These are phyloP conservation scores for Thelonectria olida DNA, from an alignment of 2,329 filamentous ascomycete species.

Conservation along the genomic window DNA sequence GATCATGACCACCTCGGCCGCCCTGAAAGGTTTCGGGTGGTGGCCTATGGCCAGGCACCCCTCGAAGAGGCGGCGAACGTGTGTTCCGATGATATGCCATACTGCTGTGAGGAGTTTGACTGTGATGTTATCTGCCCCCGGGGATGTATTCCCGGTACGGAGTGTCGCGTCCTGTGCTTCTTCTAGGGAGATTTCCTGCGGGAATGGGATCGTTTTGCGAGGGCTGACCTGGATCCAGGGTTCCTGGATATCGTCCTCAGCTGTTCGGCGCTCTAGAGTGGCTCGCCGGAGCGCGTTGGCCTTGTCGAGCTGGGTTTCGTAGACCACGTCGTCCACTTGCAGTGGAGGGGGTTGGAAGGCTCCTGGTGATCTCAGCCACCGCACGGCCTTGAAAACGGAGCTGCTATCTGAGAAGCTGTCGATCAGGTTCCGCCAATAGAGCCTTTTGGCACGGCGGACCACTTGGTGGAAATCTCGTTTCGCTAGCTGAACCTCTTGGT, in stretches of 20 bases:
- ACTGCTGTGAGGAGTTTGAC: constrained; percentile 24
- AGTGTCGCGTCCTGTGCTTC: constrained; percentile 27
- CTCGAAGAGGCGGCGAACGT: constrained; percentile 26
- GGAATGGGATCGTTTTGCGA: constrained; percentile 21
- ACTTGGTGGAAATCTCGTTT: background rate
- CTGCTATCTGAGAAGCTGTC: background rate
- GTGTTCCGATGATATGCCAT: constrained; percentile 17
- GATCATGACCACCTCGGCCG: constrained; percentile 38
- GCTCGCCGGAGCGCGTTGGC: constrained; percentile 25
- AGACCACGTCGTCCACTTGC: constrained; percentile 20
- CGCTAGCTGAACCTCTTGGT: background rate
- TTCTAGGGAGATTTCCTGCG: constrained; percentile 21
- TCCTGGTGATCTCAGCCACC: background rate
- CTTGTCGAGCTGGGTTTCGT: constrained; percentile 28
- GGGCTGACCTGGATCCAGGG: constrained; percentile 18
- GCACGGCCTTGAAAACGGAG: background rate
- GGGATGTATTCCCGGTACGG: constrained; percentile 30
- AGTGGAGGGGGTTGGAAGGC: constrained; percentile 28
- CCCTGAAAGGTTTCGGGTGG: constrained; percentile 29
- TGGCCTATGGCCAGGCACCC: constrained; percentile 27
- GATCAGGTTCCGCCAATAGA: background rate
- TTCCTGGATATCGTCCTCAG: constrained; percentile 23
- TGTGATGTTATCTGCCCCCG: constrained; percentile 31
- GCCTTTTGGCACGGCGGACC: background rate
- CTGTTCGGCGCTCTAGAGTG: constrained; percentile 24